Percentiles rank a stretch among this genome's conserved stretches.
These are phyloP conservation scores for Pseudogymnoascus sp. DNA, from an alignment of 2,329 filamentous ascomycete genomes.

Conservation along the genomic window DNA sequence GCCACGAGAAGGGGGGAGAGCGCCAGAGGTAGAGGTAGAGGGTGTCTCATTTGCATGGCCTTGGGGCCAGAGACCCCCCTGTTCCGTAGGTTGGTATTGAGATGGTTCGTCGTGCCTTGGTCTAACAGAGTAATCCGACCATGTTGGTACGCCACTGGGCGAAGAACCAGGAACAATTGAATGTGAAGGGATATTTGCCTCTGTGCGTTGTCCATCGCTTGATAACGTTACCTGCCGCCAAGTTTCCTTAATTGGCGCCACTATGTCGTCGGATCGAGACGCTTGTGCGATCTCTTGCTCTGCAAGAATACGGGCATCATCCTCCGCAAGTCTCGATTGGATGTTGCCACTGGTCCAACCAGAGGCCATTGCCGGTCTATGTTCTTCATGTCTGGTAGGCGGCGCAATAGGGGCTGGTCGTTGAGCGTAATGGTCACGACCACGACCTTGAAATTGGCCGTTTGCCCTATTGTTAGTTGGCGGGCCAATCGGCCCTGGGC, in stretches of 20 bases:
- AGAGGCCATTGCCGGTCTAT: background rate
- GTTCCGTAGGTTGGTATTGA: background rate
- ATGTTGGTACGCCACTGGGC: background rate
- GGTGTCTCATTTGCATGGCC: background rate
- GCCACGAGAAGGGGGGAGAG: conserved; percentile 40
- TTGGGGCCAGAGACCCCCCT: background rate
- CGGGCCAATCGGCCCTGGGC: conserved; percentile 30
- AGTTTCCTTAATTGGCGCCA: conserved; percentile 10
- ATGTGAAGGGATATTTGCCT: background rate
- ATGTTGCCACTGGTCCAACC: conserved; percentile 9
- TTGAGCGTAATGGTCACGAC: conserved; percentile 22
- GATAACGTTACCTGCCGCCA: conserved; percentile 7
- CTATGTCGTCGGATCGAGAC: background rate
- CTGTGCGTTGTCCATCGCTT: background rate
- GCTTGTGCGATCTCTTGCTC: conserved; percentile 2
- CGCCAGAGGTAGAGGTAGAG: conserved; percentile 15
- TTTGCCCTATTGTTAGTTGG: conserved; percentile 23
- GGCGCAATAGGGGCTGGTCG: conserved; percentile 28
- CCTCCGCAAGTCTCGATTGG: conserved; percentile 8
- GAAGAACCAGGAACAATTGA: background rate
- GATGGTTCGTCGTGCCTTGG: background rate
- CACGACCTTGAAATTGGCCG: conserved; percentile 23
- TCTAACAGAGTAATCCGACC: conserved; percentile 7
- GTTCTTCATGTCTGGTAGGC: conserved; percentile 22
- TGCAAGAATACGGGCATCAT: conserved; percentile 10